A percentile compares a stretch with the other conserved stretches of the same genome.
These are phyloP conservation scores for Pythium periplocum DNA, from an alignment of 352 stramenopile genomes.

Conservation along the genomic window DNA sequence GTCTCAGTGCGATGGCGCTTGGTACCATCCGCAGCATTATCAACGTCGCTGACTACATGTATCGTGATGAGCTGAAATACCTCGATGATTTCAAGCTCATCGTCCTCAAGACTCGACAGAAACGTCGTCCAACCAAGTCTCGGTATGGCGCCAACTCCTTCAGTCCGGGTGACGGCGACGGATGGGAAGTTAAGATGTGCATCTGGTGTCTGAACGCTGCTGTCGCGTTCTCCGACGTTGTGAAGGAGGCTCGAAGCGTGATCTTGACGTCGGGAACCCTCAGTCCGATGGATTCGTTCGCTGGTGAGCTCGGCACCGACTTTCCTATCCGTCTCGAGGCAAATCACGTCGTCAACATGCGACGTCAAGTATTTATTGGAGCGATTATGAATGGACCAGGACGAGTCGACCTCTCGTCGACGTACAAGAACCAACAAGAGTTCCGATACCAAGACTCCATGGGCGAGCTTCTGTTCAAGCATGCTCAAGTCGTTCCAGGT, in stretches of 20 bases:
- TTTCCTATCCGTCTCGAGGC: conserved; percentile 81
- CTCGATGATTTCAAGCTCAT: conserved; percentile 82
- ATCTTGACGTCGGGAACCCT: conserved; percentile 83
- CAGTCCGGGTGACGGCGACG: conserved; percentile 1
- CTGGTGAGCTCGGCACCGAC: conserved; percentile 67
- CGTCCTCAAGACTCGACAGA: conserved; percentile 27
- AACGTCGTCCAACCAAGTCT: not conserved
- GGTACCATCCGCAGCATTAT: conserved; percentile 55
- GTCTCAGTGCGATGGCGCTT: conserved; percentile 45
- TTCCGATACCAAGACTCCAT: conserved; percentile 79
- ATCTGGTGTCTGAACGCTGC: conserved; percentile 85
- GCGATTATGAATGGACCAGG: conserved; percentile 63
- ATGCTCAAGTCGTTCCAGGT: conserved; percentile 58
- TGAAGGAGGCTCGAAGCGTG: conserved; percentile 55
- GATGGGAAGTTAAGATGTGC: conserved; percentile 71
- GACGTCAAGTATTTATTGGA: conserved; percentile 79
- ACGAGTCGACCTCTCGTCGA: conserved; percentile 65
- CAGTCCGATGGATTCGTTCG: conserved; percentile 87
- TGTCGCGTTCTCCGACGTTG: conserved; percentile 79
- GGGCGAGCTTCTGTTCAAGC: conserved; percentile 67
- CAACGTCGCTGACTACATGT: conserved; percentile 78
- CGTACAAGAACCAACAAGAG: conserved; percentile 80
- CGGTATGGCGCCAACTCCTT: not conserved
- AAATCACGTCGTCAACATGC: conserved; percentile 86
- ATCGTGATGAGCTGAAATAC: conserved; percentile 70